These are phyloP conservation scores for Zymoseptoria brevis DNA, from an alignment of 2,329 filamentous ascomycete species.

Conservation along the genomic window DNA sequence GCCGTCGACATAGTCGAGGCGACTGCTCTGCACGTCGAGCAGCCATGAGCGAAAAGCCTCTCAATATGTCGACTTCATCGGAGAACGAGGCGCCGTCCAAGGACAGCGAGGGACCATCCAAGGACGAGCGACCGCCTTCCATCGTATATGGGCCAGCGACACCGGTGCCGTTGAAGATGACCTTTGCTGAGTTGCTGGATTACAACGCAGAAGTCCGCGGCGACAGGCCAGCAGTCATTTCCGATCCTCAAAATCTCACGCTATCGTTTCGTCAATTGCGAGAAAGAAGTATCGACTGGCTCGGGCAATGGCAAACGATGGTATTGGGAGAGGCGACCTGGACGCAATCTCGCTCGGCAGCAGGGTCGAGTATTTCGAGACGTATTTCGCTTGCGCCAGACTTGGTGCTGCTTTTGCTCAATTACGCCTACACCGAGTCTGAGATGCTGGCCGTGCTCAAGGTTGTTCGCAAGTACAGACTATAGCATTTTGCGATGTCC, in stretches of 20 bases:
- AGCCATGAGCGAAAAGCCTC: neutral
- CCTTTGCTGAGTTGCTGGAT: slow-evolving; percentile 23
- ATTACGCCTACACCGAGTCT: slow-evolving; percentile 65
- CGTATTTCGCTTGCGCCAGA: slow-evolving; percentile 28
- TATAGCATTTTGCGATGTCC: neutral
- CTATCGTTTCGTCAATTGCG: slow-evolving; percentile 19
- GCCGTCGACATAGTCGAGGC: neutral
- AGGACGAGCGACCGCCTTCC: slow-evolving; percentile 19
- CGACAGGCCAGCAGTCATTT: slow-evolving; percentile 21
- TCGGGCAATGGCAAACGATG: slow-evolving; percentile 22
- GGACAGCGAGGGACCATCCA: neutral
- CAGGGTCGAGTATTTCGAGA: slow-evolving; percentile 26
- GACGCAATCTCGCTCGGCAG: slow-evolving; percentile 26
- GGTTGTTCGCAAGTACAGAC: slow-evolving; percentile 47
- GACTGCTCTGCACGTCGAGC: neutral
- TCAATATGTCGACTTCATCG: neutral
- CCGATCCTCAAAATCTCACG: slow-evolving; percentile 18
- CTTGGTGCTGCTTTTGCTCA: slow-evolving; percentile 48
- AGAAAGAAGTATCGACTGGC: slow-evolving; percentile 22
- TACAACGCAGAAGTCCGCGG: slow-evolving; percentile 23
- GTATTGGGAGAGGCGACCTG: slow-evolving; percentile 22
- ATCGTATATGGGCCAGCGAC: slow-evolving; percentile 24
- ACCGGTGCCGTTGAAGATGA: slow-evolving; percentile 24
- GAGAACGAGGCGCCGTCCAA: neutral
- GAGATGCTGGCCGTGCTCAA: slow-evolving; percentile 61